Base-by-base conservation (phyloP, 345 rosid species). In the Camelina neglecta region DNA sequence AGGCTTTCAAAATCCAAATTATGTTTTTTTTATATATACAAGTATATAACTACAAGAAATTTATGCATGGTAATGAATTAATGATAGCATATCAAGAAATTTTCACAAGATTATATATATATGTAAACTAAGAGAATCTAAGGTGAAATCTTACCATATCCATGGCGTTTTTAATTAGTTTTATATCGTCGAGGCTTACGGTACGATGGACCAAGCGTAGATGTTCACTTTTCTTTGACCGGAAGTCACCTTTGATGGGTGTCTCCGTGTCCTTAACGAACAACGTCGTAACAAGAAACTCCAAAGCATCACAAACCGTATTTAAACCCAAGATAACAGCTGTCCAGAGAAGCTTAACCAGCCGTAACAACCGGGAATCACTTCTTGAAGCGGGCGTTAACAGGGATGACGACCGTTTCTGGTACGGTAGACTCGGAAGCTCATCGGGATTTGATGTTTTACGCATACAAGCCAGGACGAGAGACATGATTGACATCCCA, bases 401-500 rank as follows among this genome's bases (percentile, higher is more conserved):
- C 8, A 50, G 13, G 6, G 60, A 7, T 9, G 45, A 56, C 60
- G 48, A 56, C 56, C 62, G 68, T 4, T 67, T 80, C 36, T 65
- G 75, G 42, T 12, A 62, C 0, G 97, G 93, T 48, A 91, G 56
- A 39, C 71, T 85, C 3, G 97, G 93, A n/a, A 87, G 59, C 1
- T 85, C 84, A 10, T 75, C 73, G 0, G 88, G 88, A 58, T 91
- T 80, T 0, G 85, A 75, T 0, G 88, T 79, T 69, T 86, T 79
- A 21, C 92, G 67, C 36, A 82, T 73, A 67, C 85, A 75, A 4
- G 85, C 87, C 7, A 87, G 71, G 31, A 89, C 71, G 2, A 77
- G 83, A 44, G 93, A 86, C 66, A 85, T 83, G 35, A 86, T 81
- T n/a, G 88, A 89, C 29, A 71, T 71, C 13, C 85, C 84, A 16